Conservation (phyloP, 345 rosid species). For the Kandelia obovata region DNA sequence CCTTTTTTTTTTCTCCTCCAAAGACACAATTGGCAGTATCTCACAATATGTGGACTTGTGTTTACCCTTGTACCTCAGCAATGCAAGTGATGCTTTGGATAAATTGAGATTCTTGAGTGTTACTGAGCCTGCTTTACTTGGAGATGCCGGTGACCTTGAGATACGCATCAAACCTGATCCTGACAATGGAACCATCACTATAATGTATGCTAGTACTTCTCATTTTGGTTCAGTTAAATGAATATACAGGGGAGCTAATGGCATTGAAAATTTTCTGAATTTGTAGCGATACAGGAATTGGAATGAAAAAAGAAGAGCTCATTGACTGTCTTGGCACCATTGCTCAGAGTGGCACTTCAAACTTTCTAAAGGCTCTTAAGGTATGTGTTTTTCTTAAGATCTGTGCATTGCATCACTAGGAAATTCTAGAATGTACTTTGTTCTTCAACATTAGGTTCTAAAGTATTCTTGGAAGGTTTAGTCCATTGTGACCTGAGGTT, state of each 20-base stretch:
- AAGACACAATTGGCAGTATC: neutral
- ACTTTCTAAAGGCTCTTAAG: slow-evolving; percentile 88
- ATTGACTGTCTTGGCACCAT: slow-evolving; percentile 99
- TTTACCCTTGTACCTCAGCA: slow-evolving; percentile 37
- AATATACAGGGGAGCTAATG: neutral
- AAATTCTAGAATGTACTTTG: neutral
- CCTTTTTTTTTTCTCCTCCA: neutral
- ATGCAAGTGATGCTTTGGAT: slow-evolving; percentile 98
- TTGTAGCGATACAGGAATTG: slow-evolving; percentile 92
- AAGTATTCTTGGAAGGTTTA: too few relatives aligned
- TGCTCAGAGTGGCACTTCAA: slow-evolving; percentile 99
- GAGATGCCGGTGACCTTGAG: slow-evolving; percentile 85
- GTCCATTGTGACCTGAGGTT: too few relatives aligned
- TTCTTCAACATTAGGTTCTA: neutral
- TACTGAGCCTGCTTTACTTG: slow-evolving; percentile 86
- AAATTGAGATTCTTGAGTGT: slow-evolving; percentile 93
- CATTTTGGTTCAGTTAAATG: neutral
- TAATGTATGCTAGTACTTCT: slow-evolving; percentile 41
- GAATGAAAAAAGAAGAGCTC: slow-evolving; percentile 96
- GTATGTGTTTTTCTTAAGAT: slow-evolving; percentile 27
- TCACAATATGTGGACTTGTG: too few relatives aligned
- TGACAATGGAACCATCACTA: slow-evolving; percentile 81
- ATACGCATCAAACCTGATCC: slow-evolving; percentile 86
- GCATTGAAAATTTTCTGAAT: slow-evolving; percentile 6
- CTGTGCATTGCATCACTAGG: neutral